Evolutionary conservation across 2,329 filamentous ascomycete species (phyloP), one percentile per base, ranked within the genome.

Genomic region (Fusarium udum): DNA sequence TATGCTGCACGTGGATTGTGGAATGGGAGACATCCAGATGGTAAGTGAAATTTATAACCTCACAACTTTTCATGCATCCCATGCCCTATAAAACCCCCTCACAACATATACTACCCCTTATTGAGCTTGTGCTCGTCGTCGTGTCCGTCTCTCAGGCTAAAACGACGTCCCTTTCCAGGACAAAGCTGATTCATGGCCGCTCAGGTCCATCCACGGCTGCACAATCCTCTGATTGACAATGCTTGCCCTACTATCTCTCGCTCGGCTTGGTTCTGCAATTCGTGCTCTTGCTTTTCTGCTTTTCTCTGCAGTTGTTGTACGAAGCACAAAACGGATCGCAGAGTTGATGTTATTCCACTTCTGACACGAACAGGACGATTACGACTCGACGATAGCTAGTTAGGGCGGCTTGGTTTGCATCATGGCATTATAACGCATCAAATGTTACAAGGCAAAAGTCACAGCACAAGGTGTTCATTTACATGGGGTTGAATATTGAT

Each of bases 1-100:
- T 97, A 56, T 94, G 93, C 69, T 93, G 92, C 57, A 84, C 84
- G 45, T 97, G 95, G 95, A 92, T 95, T 69, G 83, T 89, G 64
- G 88, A 92, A 78, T 91, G 94, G 82, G 91, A 95, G 79, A 86
- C 86, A 57, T 89, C 88, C 74, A 86, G 90, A 84, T 93, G 92
- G 93, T 95, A 85, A 88, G 92, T 80, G 12, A n/a, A 13, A 31
- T 28, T 16, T 31, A 26, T 15, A 26, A 36, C 13, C 7, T n/a
- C 18, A 51, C 31, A 18, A 49, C n/a, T 51, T 48, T 31, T 22
- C 10, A 31, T 39, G 20, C n/a, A 7, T 22, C 36, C 26, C 11
- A 55, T 40, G 14, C 24, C 34, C 24, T 18, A 40, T 6, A 13
- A 32, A 24, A 15, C 39, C 26, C 61, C 11, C 26, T 18, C 26